phyloP scores from a whole-genome alignment of 2,329 filamentous ascomycete species.

The Sarocladiaceae sp. region DNA sequence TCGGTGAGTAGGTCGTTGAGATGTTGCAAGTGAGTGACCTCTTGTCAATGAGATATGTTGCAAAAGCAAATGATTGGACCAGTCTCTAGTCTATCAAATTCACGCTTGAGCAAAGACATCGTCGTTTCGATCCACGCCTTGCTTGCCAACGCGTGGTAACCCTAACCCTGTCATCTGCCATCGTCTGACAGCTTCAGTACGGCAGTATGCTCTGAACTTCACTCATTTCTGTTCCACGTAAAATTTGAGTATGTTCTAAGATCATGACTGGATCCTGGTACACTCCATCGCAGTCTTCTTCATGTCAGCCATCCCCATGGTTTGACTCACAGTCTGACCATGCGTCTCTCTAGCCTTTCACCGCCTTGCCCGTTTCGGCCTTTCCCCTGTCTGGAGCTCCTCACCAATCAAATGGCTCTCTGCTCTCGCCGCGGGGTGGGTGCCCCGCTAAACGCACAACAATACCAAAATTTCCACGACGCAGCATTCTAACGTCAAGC shows the following conservation, averaged over 20 bases:
- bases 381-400: neutral
- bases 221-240: no score
- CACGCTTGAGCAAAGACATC: no score
- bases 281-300: no score
- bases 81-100: no score
- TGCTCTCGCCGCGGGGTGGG: conserved; percentile 1
- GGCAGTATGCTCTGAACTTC: no score
- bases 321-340: conserved; percentile 1
- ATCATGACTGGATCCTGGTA: no score
- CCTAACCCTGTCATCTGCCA: neutral
- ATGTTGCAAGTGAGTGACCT: no score
- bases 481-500: conserved; percentile 13
- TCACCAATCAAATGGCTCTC: neutral
- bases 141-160: neutral
- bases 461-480: conserved; percentile 37
- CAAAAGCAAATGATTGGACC: no score
- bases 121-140: no score
- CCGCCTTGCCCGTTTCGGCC: neutral
- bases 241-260: no score
- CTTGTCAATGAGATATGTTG: no score
- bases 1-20: neutral
- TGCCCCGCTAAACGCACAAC: conserved; percentile 42
- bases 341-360: conserved; percentile 4
- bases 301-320: neutral
- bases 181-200: neutral